Conservation (phyloP, 768 basidiomycete species). For the Trametes cingulata region DNA sequence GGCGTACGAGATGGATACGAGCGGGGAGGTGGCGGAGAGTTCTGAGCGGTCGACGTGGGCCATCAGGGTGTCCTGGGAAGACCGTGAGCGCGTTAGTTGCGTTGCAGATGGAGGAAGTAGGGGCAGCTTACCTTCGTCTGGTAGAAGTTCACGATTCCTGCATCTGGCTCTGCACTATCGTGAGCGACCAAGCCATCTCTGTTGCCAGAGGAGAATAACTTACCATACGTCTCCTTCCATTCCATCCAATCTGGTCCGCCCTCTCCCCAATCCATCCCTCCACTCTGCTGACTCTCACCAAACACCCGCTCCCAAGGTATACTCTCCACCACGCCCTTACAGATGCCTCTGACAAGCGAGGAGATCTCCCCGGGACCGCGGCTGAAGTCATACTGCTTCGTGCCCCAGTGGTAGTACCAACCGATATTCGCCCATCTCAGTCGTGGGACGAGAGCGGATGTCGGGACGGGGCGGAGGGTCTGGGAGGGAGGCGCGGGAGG, state of each 20-base stretch:
- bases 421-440: conserved; percentile 97
- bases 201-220: neutral
- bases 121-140: conserved; percentile 57
- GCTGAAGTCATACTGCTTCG: conserved; percentile 90
- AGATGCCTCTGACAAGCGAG: conserved; percentile 53
- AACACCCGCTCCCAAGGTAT: conserved; percentile 78
- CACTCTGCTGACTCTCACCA: conserved; percentile 30
- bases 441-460: conserved; percentile 66
- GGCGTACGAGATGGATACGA: conserved; percentile 90
- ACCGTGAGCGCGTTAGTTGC: neutral
- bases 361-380: conserved; percentile 67
- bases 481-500: conserved; percentile 65
- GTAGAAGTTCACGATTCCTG: conserved; percentile 96
- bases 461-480: conserved; percentile 48
- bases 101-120: neutral
- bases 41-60: conserved; percentile 98
- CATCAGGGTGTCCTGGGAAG: conserved; percentile 83
- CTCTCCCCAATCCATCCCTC: conserved; percentile 47
- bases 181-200: neutral
- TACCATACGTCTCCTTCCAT: conserved; percentile 84
- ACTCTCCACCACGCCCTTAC: conserved; percentile 56
- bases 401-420: conserved; percentile 96
- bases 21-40: conserved; percentile 86
- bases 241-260: conserved; percentile 62
- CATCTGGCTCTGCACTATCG: conserved; percentile 74